Base-by-base conservation (phyloP, 768 basidiomycete species). In the Obba rivulosa region DNA sequence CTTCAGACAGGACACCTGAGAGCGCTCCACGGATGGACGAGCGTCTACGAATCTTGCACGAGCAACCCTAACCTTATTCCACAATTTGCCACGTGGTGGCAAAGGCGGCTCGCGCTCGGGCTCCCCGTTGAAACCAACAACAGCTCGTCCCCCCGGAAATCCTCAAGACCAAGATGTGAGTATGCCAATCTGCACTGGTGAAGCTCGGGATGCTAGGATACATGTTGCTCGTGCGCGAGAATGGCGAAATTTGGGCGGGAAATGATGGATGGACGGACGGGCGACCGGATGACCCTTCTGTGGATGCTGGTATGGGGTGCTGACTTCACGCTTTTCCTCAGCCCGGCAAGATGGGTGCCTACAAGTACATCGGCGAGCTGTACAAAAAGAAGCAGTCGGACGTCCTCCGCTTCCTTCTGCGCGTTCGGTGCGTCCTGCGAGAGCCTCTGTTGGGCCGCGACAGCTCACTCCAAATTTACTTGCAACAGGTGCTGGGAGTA, bases 371-470 rank as follows among this genome's bases (percentile, higher is more conserved):
- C 66, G 85, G 88, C 60, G 95, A 97, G 75, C 75, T 98, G 56
- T 92, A 94, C 85, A 95, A 94, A 78, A 96, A 96, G 76, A 94
- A 94, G 73, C 92, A 94, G 74, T 90, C 87, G 61, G 92, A 94
- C 74, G 92, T 98, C 59, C 82, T 97, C 67, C 91, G 92, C 59
- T 99, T 99, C 78, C 80, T 99, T 57, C 85, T 95, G 64, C 93
- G 96, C 64, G 95, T 99, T 58, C 80, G 95, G 85, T 92, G 66
- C 41, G 83, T 70, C 28, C 28, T 31, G 28, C 7, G 5, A 40
- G 24, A 40, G 14, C 3, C 20, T 44, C 25, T 9, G 16, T 37
- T 25, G 8, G 18, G 13, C 20, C 21, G 31, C 21, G 21, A 11
- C 22, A 5, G 23, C 13, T n/a, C 21, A 31, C 21, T 14, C 4